Base-by-base conservation (phyloP, 768 basidiomycete genomes). In the Leccinum subgranulosum region DNA sequence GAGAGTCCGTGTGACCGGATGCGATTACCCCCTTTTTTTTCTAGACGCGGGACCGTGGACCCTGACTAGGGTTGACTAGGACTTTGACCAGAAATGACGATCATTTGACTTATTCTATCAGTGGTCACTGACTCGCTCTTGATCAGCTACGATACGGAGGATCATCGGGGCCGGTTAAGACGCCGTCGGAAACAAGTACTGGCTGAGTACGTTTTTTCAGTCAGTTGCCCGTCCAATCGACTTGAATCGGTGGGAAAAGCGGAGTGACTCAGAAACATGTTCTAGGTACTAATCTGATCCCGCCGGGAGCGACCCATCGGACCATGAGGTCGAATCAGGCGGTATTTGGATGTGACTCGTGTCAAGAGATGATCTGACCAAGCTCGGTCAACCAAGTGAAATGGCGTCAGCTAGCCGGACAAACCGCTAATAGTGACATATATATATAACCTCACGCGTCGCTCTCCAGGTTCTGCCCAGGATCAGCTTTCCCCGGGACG, bases 391-490 rank as follows among this genome's bases (percentile, higher is more conserved):
- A 28, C 47, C 27, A 34, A 23, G 39, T 27, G 34, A 48, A 53
- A 33, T 45, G 39, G 8, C 39, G n/a, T 39, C 10, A 39, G 39
- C 4, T n/a, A 39, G n/a, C 9, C 39, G 9, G 39, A 39, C 8
- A 36, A 9, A 17, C 17, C 8, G 36, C 36, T 36, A 8, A 15
- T 36, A 31, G 11, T 36, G 39, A 8, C 23, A 21, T 57, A 33
- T 66, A 33, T 66, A 63, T 66, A 69, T 60, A 65, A 23, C 55
- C 31, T 12, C 50, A 14, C 34, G n/a, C 9, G 31, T 10, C 28
- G 25, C 28, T 46, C 31, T 49, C 9, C 54, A 39, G 39, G 39
- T 5, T 48, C n/a, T 7, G 2, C 25, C 49, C 33, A 57, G 39
- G 31, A 51, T 10, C 43, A 28, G 4, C 10, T 23, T 14, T n/a